Conservation (phyloP, 1,284 basidiomycete genomes). For the Cryptococcus sp. region DNA sequence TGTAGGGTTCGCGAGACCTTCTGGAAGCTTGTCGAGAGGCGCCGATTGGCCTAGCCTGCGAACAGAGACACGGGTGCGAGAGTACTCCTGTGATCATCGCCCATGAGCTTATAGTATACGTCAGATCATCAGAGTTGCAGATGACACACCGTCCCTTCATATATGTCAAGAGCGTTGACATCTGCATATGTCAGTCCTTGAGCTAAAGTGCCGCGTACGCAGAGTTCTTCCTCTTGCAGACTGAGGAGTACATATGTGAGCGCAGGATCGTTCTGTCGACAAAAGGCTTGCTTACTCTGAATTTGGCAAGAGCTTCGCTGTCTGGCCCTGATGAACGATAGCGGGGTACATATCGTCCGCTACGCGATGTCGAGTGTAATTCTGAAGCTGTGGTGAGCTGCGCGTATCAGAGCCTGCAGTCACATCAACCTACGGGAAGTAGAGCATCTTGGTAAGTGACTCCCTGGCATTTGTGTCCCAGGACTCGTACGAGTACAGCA, state of each 20-base stretch:
- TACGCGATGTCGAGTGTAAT: slow-evolving; percentile 74
- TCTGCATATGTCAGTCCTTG: slow-evolving; percentile 64
- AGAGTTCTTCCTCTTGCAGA: slow-evolving; percentile 45
- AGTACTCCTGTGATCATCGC: slow-evolving; percentile 65
- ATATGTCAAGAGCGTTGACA: slow-evolving; percentile 65
- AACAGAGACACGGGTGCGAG: slow-evolving; percentile 60
- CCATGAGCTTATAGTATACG: background rate
- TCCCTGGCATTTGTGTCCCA: slow-evolving; percentile 61
- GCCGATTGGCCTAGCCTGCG: slow-evolving; percentile 56
- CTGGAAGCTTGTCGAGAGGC: slow-evolving; percentile 41
- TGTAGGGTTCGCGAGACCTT: slow-evolving; percentile 45
- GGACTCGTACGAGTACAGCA: slow-evolving; percentile 64
- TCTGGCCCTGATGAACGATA: slow-evolving; percentile 55
- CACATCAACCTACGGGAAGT: slow-evolving; percentile 50
- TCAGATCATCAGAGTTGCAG: background rate
- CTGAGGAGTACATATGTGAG: slow-evolving; percentile 4
- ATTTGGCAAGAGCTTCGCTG: slow-evolving; percentile 15
- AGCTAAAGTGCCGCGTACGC: slow-evolving; percentile 71
- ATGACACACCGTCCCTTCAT: slow-evolving; percentile 72
- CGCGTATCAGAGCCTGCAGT: background rate
- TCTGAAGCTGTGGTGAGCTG: slow-evolving; percentile 52
- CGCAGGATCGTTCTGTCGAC: background rate
- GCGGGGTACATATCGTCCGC: slow-evolving; percentile 72
- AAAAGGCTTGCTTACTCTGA: slow-evolving; percentile 8
- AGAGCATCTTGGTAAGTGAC: slow-evolving; percentile 63